Percentiles rank a stretch among this genome's conserved stretches.
These are phyloP conservation scores for Lolium rigidum DNA, from an alignment of 176 grass and related monocot species.

Conservation along the genomic window DNA sequence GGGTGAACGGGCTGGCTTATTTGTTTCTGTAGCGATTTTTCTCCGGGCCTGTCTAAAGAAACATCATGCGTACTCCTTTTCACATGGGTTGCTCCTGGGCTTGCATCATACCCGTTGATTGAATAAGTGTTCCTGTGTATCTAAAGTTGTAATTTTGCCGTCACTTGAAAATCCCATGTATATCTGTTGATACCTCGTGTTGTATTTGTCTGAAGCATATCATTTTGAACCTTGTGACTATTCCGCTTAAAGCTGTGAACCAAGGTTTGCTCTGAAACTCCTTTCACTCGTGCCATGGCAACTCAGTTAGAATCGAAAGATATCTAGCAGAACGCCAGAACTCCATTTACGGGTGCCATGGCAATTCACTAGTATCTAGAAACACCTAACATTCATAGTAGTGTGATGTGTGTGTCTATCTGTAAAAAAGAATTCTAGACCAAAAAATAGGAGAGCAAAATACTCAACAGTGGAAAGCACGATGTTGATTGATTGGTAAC, in stretches of 20 bases:
- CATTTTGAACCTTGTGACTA: not conserved
- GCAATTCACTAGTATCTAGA: not conserved
- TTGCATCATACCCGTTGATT: slow-evolving; percentile 58
- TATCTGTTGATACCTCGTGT: slow-evolving; percentile 36
- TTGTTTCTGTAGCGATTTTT: slow-evolving; percentile 38
- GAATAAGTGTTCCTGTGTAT: slow-evolving; percentile 48
- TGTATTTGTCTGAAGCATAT: slow-evolving; percentile 30
- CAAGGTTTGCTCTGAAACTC: not conserved
- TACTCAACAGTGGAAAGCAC: not conserved
- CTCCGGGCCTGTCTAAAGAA: slow-evolving; percentile 35
- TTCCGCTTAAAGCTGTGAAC: not conserved
- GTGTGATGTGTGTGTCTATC: not conserved
- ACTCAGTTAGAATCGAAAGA: not conserved
- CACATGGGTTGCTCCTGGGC: slow-evolving; percentile 16
- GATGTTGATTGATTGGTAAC: not conserved
- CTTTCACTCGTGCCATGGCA: not conserved
- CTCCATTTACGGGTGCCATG: not conserved
- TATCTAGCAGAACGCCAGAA: not conserved
- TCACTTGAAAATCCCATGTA: slow-evolving; percentile 41
- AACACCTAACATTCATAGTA: not conserved
- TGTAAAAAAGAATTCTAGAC: not conserved
- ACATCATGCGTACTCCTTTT: slow-evolving; percentile 35
- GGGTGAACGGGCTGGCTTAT: slow-evolving; percentile 33
- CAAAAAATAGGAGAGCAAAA: not conserved
- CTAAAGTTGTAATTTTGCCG: slow-evolving; percentile 51